Evolutionary conservation across 345 rosid species (phyloP).

Genomic region (Salix arbutifolia): DNA sequence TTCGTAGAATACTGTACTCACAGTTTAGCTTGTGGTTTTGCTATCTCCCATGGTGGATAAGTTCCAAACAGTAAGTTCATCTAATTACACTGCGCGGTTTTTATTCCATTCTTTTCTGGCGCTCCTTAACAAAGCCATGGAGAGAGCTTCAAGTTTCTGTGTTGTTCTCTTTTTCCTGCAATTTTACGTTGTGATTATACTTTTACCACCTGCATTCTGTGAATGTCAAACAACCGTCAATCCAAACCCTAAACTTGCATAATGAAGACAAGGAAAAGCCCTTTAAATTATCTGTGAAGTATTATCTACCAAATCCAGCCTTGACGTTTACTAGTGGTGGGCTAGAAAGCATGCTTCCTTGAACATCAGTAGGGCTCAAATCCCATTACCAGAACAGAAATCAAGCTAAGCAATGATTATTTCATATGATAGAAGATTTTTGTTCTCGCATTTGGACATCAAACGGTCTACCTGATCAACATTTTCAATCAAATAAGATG

Average conservation of each 20-base stretch:
- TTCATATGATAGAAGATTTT: conserved; percentile 9
- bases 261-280: not conserved
- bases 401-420: conserved; percentile 22
- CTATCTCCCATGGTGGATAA: not conserved
- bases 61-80: not conserved
- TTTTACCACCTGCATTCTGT: not conserved
- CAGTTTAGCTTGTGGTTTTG: not conserved
- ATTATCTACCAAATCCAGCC: not conserved
- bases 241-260: not conserved
- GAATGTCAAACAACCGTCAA: not conserved
- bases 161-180: too few relatives aligned
- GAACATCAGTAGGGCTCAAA: conserved; percentile 17
- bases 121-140: too few relatives aligned
- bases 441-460: not conserved
- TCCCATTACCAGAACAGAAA: conserved; percentile 22
- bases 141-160: too few relatives aligned
- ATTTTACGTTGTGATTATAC: not conserved
- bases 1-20: too few relatives aligned
- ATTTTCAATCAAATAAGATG: conserved; percentile 21
- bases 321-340: not conserved
- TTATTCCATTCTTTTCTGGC: not conserved
- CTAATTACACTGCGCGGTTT: not conserved
- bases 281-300: not conserved
- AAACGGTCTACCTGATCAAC: conserved; percentile 14
- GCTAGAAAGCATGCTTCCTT: not conserved